Conservation (phyloP, 129 eudicot species). For the Silybum marianum region DNA sequence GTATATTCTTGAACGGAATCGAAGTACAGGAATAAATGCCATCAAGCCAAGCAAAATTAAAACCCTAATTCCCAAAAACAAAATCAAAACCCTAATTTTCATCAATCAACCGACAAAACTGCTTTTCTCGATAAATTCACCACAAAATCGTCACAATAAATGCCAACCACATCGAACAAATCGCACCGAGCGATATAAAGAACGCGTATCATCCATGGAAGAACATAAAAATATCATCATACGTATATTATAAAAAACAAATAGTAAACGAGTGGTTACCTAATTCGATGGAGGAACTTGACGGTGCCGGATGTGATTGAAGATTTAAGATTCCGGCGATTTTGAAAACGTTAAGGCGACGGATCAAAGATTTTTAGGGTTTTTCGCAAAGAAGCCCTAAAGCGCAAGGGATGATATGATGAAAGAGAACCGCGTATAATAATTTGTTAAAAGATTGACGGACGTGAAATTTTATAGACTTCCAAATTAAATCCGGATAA, state of each 20-base stretch:
- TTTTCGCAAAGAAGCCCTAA: slow-evolving; percentile 6
- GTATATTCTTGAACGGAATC: not conserved
- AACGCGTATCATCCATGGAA: not conserved
- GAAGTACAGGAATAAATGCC: not conserved
- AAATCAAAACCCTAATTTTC: not conserved
- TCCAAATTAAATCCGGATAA: not conserved
- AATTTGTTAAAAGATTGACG: not conserved
- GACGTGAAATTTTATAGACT: slow-evolving; percentile 14
- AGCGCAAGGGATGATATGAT: slow-evolving; percentile 8
- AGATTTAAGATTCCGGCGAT: slow-evolving; percentile 11
- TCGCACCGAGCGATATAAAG: not conserved
- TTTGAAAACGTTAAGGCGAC: not conserved
- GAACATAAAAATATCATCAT: not conserved
- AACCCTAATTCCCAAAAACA: slow-evolving; percentile 13
- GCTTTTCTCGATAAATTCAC: not conserved
- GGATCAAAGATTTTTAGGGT: slow-evolving; percentile 20
- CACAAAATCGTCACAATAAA: not conserved
- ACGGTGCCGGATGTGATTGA: slow-evolving; percentile 3
- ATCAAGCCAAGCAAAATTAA: not conserved
- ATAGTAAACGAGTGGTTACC: slow-evolving; percentile 13
- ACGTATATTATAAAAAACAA: not conserved
- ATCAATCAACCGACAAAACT: not conserved
- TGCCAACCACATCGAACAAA: not conserved
- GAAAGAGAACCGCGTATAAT: slow-evolving; percentile 15
- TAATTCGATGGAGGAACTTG: slow-evolving; percentile 17